Evolutionary conservation across 2,329 filamentous ascomycete species (phyloP), one percentile per base, ranked within the genome.

Genomic region (Fusarium ambrosium): DNA sequence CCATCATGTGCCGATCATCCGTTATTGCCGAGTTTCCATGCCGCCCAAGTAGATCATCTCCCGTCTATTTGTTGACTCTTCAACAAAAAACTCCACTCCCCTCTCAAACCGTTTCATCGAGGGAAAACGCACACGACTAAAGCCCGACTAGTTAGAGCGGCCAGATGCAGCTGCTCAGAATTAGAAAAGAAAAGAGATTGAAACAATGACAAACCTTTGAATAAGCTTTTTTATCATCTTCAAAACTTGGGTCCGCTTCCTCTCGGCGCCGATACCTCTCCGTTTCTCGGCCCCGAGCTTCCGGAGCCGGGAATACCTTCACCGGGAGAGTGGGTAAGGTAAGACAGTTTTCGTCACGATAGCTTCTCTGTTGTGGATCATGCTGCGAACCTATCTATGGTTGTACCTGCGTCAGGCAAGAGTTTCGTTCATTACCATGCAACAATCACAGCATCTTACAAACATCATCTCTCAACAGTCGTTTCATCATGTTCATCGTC

Each of bases 1-100:
- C 34, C 24, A 29, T 53, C 62, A 27, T 64, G 73, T 75, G 73
- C 73, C 73, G 73, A 75, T 76, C 70, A 72, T 74, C 73, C 73
- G 73, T 55, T 55, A 51, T 71, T 76, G 64, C 73, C 73, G 73
- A 66, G 36, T 59, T 36, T 59, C 60, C 43, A 48, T 16, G 43
- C 55, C 34, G 29, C 64, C 64, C 69, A 70, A 27, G 62, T 60
- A 53, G 72, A 73, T 55, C 48, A 55, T 53, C 48, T 51, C 45
- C 24, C 24, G 18, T 29, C 48, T 32, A 34, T 72, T 68, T 68
- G 71, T 73, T 71, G 62, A 73, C 70, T 61, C 39, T 37, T 20
- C 43, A 71, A 64, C 20, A 8, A 13, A 22, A 22, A 53, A 29
- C 48, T 32, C 48, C 48, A 53, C 48, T 53, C 24, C 24, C 9